A percentile compares a stretch with the other conserved stretches of the same genome.
Conservation (phyloP, 2,329 filamentous ascomycete species). For the Sordariomycetes sp. region DNA sequence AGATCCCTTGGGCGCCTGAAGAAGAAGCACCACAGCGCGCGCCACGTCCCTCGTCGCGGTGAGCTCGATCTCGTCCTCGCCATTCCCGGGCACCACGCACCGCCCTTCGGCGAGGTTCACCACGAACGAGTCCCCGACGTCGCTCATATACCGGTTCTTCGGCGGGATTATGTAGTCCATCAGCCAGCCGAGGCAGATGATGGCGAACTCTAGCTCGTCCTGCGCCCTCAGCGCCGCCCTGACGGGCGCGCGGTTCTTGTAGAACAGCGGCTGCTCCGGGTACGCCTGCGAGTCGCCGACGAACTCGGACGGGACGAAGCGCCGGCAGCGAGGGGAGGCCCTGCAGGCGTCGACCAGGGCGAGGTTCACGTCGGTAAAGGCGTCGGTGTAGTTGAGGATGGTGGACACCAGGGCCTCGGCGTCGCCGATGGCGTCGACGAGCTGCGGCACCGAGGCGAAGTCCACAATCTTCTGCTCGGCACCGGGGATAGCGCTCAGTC, state of each 20-base stretch:
- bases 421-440: constrained; percentile 5
- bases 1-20: neutral
- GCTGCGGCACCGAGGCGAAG: constrained; percentile 3
- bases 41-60: constrained; percentile 6
- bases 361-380: constrained; percentile 8
- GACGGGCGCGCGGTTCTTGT: constrained; percentile 3
- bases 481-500: neutral
- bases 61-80: neutral
- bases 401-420: constrained; percentile 7
- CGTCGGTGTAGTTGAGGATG: constrained; percentile 7
- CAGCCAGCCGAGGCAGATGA: constrained; percentile 9
- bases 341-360: constrained; percentile 9
- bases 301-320: constrained; percentile 11
- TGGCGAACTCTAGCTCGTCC: constrained; percentile 9
- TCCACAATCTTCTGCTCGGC: neutral
- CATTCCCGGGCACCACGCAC: neutral
- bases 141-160: constrained; percentile 6
- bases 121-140: constrained; percentile 5
- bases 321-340: constrained; percentile 7
- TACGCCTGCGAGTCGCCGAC: constrained; percentile 6
- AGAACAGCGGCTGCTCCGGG: constrained; percentile 10
- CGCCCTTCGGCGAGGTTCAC: constrained; percentile 2
- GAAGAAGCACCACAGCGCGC: constrained; percentile 5
- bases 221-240: constrained; percentile 5
- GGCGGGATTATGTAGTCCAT: constrained; percentile 8